Base-by-base conservation (phyloP, 306 rosid species). In the Bauhinia variegata region DNA sequence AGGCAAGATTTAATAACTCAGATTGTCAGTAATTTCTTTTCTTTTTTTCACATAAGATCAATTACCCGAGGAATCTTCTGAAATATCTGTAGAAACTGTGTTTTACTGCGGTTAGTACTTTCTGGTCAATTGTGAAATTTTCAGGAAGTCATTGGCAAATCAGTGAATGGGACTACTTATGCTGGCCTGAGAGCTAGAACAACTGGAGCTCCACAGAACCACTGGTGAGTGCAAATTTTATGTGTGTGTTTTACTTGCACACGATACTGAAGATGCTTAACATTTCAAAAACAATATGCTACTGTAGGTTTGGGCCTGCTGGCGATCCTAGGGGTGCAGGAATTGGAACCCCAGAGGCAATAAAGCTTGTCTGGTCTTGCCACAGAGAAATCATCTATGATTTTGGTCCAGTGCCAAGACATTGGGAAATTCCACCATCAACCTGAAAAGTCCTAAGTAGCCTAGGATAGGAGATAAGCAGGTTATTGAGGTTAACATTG, bases 301-400 rank as follows among this genome's bases (percentile, higher is more conserved):
- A 37, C 54, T 73, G 61, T 80, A 93, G 99, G 99, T 90, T 93
- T 79, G 97, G 99, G 68, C 99, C 97, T 1, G 86, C 96, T 5
- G 99, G 99, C n/a, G 99, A 93, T 53, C 89, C 97, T 0, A 82
- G 96, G 65, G 99, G 97, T 12, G 99, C 99, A 5, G 97, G 99
- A 67, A 93, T 93, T n/a, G 99, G 97, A 58, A 88, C 99, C 54
- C 97, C 99, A 0, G 99, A 90, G 72, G 97, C 99, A 10, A 93
- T 93, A 80, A 93, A 88, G 85, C 97, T 90, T 7, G 97, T 93
- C 11, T 93, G 99, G 97, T 93, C 99, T 50, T 86, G 96, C 78
- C 99, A 93, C 59, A 84, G 99, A 62, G 99, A 93, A 75, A 72
- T 93, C 62, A 93, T 93, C 48, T 93, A 93, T 48, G 99, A 93